A percentile compares a stretch with the other conserved stretches of the same genome.
phyloP scores from a whole-genome alignment of 176 grass and related monocot species.

The Paspalum notatum region DNA sequence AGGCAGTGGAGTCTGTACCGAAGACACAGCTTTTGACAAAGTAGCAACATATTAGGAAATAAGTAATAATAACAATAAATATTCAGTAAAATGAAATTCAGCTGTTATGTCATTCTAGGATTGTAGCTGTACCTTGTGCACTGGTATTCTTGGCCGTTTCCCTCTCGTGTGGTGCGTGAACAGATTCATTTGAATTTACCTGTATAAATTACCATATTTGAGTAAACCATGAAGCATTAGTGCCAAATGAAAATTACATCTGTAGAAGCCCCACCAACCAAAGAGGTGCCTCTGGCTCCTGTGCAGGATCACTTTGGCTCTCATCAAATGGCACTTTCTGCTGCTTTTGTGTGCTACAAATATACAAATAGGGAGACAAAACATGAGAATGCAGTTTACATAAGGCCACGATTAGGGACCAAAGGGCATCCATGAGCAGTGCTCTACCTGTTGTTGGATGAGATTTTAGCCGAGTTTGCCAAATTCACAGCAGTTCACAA shows the following conservation, averaged over 20 bases:
- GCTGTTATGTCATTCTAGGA: slow-evolving; percentile 1
- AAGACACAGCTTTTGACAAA: slow-evolving; percentile 42
- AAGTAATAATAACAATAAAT: background rate
- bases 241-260: background rate
- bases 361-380: no score
- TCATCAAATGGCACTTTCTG: slow-evolving; percentile 36
- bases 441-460: slow-evolving; percentile 35
- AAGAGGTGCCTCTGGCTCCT: slow-evolving; percentile 24
- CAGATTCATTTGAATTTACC: slow-evolving; percentile 36
- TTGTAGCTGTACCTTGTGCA: slow-evolving; percentile 40
- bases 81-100: slow-evolving; percentile 8
- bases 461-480: slow-evolving; percentile 22
- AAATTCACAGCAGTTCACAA: slow-evolving; percentile 4
- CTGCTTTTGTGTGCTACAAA: slow-evolving; percentile 38
- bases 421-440: background rate
- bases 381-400: background rate
- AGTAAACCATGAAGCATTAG: slow-evolving; percentile 16
- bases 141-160: slow-evolving; percentile 23
- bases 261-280: slow-evolving; percentile 45
- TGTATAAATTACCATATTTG: slow-evolving; percentile 30
- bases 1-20: slow-evolving; percentile 33
- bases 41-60: slow-evolving; percentile 12
- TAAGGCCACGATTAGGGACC: background rate
- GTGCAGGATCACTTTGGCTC: slow-evolving; percentile 21
- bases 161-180: slow-evolving; percentile 6